These are phyloP conservation scores for Phytophthora fragariaefolia DNA, from an alignment of 352 stramenopile species.

Conservation along the genomic window DNA sequence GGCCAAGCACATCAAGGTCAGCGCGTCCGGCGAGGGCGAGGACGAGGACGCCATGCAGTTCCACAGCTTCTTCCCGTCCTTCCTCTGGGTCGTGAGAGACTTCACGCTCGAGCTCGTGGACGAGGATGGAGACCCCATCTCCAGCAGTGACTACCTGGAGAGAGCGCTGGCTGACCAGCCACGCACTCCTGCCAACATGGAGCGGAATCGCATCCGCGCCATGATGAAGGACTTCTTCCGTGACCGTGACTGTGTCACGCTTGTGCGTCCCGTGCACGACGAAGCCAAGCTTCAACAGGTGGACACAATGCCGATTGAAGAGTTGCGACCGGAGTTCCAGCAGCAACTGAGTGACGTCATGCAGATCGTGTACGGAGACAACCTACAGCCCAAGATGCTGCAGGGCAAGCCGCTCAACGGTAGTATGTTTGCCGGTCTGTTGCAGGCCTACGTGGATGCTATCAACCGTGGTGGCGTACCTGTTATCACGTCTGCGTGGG, in stretches of 20 bases:
- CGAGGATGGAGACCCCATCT: constrained; percentile 84
- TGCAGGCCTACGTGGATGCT: constrained; percentile 85
- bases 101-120: constrained; percentile 89
- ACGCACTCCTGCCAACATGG: constrained; percentile 71
- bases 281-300: constrained; percentile 82
- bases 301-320: constrained; percentile 64
- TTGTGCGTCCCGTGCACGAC: constrained; percentile 85
- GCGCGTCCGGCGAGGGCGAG: constrained; percentile 41
- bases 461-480: constrained; percentile 90
- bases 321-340: constrained; percentile 83
- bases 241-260: constrained; percentile 78
- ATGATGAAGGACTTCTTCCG: constrained; percentile 91
- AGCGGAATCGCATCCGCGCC: constrained; percentile 78
- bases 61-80: constrained; percentile 88
- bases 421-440: constrained; percentile 84
- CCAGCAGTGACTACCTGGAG: constrained; percentile 84
- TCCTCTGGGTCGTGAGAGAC: constrained; percentile 90
- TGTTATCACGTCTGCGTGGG: constrained; percentile 89
- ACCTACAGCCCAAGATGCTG: constrained; percentile 82
- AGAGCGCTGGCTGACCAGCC: constrained; percentile 73
- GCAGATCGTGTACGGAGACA: constrained; percentile 73
- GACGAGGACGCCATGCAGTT: constrained; percentile 79
- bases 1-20: constrained; percentile 86
- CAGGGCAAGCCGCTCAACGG: constrained; percentile 82
- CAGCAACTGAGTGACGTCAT: constrained; percentile 71